Percentiles rank a stretch among this genome's conserved stretches.
Evolutionary conservation across 2,329 filamentous ascomycete species (phyloP).

Genomic region (Exophiala lecanii-corni): DNA sequence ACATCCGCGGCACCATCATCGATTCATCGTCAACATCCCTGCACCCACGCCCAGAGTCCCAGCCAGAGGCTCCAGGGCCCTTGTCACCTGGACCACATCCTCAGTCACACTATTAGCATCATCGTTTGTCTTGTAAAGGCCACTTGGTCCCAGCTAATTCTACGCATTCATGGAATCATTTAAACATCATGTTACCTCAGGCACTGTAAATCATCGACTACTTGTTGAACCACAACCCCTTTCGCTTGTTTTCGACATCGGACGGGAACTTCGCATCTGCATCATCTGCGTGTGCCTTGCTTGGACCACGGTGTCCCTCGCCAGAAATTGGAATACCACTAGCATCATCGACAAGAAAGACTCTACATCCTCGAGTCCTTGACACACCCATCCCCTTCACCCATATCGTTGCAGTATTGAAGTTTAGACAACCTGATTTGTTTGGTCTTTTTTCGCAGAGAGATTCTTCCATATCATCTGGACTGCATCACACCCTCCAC

Average conservation of each 20-base stretch:
- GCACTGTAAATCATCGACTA: slow-evolving; percentile 45
- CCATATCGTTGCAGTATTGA: too few species aligned
- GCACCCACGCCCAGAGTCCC: too few species aligned
- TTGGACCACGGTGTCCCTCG: slow-evolving; percentile 21
- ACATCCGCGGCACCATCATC: too few species aligned
- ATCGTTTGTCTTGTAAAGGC: too few species aligned
- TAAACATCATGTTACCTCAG: slow-evolving; percentile 42
- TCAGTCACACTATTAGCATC: too few species aligned
- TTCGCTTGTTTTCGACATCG: slow-evolving; percentile 42
- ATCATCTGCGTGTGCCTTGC: slow-evolving; percentile 48
- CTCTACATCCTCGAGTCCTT: neutral
- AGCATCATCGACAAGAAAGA: neutral
- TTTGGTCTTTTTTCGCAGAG: neutral
- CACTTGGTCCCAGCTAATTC: neutral
- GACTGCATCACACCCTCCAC: too few species aligned
- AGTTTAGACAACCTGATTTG: too few species aligned
- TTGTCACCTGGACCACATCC: too few species aligned
- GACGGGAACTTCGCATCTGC: slow-evolving; percentile 48
- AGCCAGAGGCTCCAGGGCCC: too few species aligned
- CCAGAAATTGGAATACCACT: slow-evolving; percentile 14
- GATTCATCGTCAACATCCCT: too few species aligned
- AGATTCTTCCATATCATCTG: too few species aligned
- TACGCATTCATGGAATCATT: slow-evolving; percentile 33
- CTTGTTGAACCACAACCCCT: slow-evolving; percentile 46
- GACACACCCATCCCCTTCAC: too few species aligned